phyloP scores from a whole-genome alignment of 208 protist genomes.

The Leishmania martiniquensis region DNA sequence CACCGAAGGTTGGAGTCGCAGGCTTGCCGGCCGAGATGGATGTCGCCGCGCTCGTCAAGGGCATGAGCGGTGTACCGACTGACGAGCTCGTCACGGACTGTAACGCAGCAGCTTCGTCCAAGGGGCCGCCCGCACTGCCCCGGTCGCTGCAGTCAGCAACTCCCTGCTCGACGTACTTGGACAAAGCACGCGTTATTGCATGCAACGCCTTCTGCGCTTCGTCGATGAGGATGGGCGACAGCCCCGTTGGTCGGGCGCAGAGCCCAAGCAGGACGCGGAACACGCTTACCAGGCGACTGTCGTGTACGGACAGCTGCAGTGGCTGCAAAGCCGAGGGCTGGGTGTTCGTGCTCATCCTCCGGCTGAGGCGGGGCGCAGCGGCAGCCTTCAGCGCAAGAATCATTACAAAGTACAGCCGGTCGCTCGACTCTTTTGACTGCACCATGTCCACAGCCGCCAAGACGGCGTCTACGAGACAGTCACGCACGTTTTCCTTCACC shows the following conservation, averaged over 20 bases:
- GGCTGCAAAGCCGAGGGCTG: slow-evolving; percentile 25
- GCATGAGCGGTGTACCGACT: slow-evolving; percentile 17
- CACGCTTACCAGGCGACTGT: slow-evolving; percentile 42
- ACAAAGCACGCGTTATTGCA: slow-evolving; percentile 53
- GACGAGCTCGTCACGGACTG: slow-evolving; percentile 13
- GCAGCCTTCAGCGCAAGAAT: slow-evolving; percentile 65
- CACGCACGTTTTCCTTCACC: slow-evolving; percentile 46
- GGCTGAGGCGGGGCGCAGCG: slow-evolving; percentile 49
- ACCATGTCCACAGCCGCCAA: slow-evolving; percentile 40
- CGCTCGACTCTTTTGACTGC: slow-evolving; percentile 46
- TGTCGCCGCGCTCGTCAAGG: slow-evolving; percentile 9
- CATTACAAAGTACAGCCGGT: slow-evolving; percentile 62
- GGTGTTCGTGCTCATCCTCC: slow-evolving; percentile 20
- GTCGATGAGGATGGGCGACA: slow-evolving; percentile 48
- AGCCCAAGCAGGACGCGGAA: slow-evolving; percentile 56
- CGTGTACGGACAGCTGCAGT: slow-evolving; percentile 49
- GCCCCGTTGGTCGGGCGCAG: slow-evolving; percentile 34
- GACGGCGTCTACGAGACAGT: slow-evolving; percentile 67
- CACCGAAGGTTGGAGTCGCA: background rate
- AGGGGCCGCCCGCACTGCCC: background rate
- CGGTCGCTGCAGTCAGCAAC: background rate
- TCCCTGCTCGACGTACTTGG: slow-evolving; percentile 53
- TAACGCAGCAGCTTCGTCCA: background rate
- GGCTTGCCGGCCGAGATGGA: background rate
- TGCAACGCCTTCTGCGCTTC: slow-evolving; percentile 57